phyloP scores from a whole-genome alignment of 208 protist species.

The Crithidia brevicula region DNA sequence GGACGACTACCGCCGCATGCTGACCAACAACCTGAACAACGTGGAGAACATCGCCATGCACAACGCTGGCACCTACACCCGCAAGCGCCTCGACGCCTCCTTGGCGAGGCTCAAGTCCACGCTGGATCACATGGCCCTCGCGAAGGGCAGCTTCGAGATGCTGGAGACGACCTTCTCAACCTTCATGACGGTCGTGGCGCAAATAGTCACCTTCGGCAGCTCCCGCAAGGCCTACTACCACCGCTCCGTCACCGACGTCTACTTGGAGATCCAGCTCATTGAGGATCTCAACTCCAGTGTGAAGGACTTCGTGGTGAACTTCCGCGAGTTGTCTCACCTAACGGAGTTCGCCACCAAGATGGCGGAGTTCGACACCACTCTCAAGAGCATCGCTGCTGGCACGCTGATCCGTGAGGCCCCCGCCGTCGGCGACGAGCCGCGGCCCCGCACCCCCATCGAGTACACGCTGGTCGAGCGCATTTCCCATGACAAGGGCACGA shows the following conservation, averaged over 20 bases:
- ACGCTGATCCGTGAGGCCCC: slow-evolving; percentile 34
- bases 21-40: slow-evolving; percentile 66
- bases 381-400: slow-evolving; percentile 72
- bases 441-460: slow-evolving; percentile 23
- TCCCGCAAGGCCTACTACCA: slow-evolving; percentile 37
- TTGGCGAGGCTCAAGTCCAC: slow-evolving; percentile 62
- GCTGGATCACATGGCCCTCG: slow-evolving; percentile 81
- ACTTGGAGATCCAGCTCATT: slow-evolving; percentile 82
- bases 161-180: slow-evolving; percentile 73
- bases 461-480: slow-evolving; percentile 47
- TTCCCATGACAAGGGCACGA: background rate
- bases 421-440: slow-evolving; percentile 9
- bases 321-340: slow-evolving; percentile 85
- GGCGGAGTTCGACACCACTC: slow-evolving; percentile 78
- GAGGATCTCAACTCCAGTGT: slow-evolving; percentile 82
- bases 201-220: slow-evolving; percentile 62
- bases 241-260: slow-evolving; percentile 63
- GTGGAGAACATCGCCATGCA: slow-evolving; percentile 90
- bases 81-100: slow-evolving; percentile 59
- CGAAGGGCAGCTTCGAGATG: slow-evolving; percentile 75
- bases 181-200: slow-evolving; percentile 60
- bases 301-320: slow-evolving; percentile 88
- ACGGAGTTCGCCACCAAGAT: slow-evolving; percentile 81
- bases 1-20: slow-evolving; percentile 83
- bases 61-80: slow-evolving; percentile 59